Evolutionary conservation across 228 moss, liverwort and hornwort species (phyloP).

Genomic region (Sphagnum fallax): DNA sequence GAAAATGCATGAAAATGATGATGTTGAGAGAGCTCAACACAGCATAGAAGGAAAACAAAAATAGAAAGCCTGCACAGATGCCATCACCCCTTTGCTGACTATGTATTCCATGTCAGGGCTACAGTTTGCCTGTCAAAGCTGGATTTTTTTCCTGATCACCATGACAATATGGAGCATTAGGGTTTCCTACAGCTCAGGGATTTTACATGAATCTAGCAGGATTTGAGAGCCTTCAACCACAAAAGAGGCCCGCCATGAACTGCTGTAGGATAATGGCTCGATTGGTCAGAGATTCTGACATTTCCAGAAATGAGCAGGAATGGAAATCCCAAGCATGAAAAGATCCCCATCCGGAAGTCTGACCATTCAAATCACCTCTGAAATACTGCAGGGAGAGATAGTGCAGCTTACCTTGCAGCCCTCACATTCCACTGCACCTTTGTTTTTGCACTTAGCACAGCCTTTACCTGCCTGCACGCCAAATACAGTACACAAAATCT

Average conservation of each 20-base stretch:
- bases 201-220: background rate
- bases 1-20: background rate
- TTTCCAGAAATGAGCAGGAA: background rate
- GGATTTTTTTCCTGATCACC: no score
- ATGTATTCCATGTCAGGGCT: no score
- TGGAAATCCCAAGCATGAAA: background rate
- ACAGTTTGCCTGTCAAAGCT: no score
- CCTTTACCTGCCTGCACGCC: conserved; percentile 30
- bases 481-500: background rate
- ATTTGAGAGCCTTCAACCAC: background rate
- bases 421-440: conserved; percentile 85
- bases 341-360: background rate
- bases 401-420: conserved; percentile 55
- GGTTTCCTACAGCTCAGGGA: background rate
- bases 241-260: background rate
- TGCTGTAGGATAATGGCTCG: background rate
- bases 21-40: background rate
- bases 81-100: no score
- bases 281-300: background rate
- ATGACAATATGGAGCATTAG: no score
- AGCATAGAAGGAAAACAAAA: background rate
- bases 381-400: background rate
- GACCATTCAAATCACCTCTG: background rate
- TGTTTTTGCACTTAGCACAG: conserved; percentile 73
- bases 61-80: background rate